Evolutionary conservation across 345 rosid species (phyloP).

Genomic region (Rhodomyrtus tomentosa): DNA sequence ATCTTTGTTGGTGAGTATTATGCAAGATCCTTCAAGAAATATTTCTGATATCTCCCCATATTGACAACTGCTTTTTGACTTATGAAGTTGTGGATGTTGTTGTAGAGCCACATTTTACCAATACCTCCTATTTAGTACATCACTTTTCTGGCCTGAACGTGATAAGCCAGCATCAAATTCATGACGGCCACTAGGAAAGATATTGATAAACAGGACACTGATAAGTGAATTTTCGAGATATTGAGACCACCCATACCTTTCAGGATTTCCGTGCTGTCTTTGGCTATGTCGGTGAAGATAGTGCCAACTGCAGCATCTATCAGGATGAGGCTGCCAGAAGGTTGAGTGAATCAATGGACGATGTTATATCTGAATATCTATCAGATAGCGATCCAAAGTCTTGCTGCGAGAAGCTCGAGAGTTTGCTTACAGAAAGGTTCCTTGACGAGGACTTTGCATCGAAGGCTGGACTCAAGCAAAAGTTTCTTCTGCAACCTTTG

Average conservation of each 20-base stretch:
- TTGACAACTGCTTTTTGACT: not conserved
- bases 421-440: conserved; percentile 29
- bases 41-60: not conserved
- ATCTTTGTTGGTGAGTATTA: not conserved
- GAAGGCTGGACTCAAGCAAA: conserved; percentile 8
- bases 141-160: not conserved
- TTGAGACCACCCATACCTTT: not conserved
- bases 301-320: conserved; percentile 7
- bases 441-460: conserved; percentile 7
- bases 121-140: not conserved
- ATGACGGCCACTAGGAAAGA: not conserved
- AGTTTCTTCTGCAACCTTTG: conserved; percentile 38
- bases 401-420: conserved; percentile 61
- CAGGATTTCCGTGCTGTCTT: conserved; percentile 37
- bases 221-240: not conserved
- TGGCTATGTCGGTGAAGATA: conserved; percentile 2
- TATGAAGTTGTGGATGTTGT: not conserved
- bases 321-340: conserved; percentile 22
- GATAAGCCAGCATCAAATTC: not conserved
- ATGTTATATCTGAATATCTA: conserved; percentile 37
- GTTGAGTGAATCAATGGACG: conserved; percentile 35
- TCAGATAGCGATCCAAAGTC: conserved; percentile 37
- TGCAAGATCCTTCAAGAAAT: not conserved
- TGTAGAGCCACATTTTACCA: not conserved
- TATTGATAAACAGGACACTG: not conserved